Conservation (phyloP, 1,139 yeast species). For the Candida labiduridarum region DNA sequence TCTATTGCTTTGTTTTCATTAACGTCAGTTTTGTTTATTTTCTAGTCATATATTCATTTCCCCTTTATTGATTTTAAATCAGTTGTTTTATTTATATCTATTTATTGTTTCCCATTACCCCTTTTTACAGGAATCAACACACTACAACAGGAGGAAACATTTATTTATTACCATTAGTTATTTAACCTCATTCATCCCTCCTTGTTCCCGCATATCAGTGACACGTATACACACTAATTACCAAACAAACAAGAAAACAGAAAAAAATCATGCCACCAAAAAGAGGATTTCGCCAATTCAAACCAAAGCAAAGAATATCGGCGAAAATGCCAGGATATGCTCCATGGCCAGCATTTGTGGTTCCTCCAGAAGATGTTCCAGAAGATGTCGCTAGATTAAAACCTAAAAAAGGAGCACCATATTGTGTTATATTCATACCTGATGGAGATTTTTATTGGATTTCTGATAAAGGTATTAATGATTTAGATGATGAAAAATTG, state of each 20-base stretch:
- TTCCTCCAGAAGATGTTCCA: constrained; percentile 45
- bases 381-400: constrained; percentile 39
- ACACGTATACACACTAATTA: not conserved
- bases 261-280: constrained; percentile 10
- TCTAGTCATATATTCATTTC: not conserved
- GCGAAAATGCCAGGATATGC: constrained; percentile 54
- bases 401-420: constrained; percentile 43
- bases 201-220: not conserved
- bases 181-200: not conserved
- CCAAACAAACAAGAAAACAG: not conserved
- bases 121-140: not conserved
- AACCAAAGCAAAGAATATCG: constrained; percentile 41
- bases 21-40: not conserved
- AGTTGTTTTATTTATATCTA: not conserved
- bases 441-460: constrained; percentile 54
- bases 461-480: constrained; percentile 41
- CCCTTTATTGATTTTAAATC: not conserved
- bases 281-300: constrained; percentile 18
- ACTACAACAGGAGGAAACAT: too few relatives aligned
- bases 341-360: constrained; percentile 53
- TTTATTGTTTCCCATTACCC: not conserved
- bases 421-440: constrained; percentile 51
- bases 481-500: constrained; percentile 31
- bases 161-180: too few relatives aligned
- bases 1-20: not conserved